Percentiles rank a stretch among this genome's conserved stretches.
phyloP scores from a whole-genome alignment of 192 early-diverging fungal species.

The Tieghemiomyces parasiticus region DNA sequence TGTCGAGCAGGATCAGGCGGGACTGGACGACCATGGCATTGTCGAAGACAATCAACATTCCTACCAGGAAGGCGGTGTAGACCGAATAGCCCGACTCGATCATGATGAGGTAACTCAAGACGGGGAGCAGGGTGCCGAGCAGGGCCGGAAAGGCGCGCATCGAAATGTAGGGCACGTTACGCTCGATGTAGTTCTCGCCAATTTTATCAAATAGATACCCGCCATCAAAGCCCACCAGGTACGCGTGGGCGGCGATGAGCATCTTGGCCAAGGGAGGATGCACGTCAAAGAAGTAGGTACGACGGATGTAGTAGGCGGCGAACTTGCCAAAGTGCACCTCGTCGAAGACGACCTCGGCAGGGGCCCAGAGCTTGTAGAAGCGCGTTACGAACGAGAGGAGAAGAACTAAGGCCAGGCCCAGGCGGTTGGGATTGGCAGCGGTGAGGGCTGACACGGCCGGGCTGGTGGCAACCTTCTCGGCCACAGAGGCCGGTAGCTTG shows the following conservation, averaged over 20 bases:
- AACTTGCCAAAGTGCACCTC: constrained; percentile 99
- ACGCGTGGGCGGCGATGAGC: constrained; percentile 69
- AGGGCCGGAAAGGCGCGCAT: constrained; percentile 66
- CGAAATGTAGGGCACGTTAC: constrained; percentile 80
- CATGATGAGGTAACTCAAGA: constrained; percentile 70
- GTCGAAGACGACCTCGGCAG: constrained; percentile 80
- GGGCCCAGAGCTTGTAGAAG: constrained; percentile 53
- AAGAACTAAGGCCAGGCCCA: constrained; percentile 26
- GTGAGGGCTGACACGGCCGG: too few species aligned
- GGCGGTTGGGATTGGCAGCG: background rate
- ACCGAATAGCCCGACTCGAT: constrained; percentile 75
- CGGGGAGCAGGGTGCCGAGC: constrained; percentile 61
- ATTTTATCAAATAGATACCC: constrained; percentile 92
- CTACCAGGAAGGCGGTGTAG: constrained; percentile 53
- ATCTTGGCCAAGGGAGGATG: constrained; percentile 94
- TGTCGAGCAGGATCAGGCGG: constrained; percentile 86
- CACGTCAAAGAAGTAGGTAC: constrained; percentile 92
- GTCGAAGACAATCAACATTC: constrained; percentile 73
- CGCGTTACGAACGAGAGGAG: constrained; percentile 40
- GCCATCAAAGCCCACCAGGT: constrained; percentile 84
- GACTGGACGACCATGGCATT: constrained; percentile 84
- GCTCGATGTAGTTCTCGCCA: constrained; percentile 73
- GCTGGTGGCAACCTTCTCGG: background rate
- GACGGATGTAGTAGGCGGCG: constrained; percentile 75
- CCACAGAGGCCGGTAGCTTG: background rate